Percentiles rank a stretch among this genome's conserved stretches.
Evolutionary conservation across 306 rosid species (phyloP).

Genomic region (Parietaria judaica): DNA sequence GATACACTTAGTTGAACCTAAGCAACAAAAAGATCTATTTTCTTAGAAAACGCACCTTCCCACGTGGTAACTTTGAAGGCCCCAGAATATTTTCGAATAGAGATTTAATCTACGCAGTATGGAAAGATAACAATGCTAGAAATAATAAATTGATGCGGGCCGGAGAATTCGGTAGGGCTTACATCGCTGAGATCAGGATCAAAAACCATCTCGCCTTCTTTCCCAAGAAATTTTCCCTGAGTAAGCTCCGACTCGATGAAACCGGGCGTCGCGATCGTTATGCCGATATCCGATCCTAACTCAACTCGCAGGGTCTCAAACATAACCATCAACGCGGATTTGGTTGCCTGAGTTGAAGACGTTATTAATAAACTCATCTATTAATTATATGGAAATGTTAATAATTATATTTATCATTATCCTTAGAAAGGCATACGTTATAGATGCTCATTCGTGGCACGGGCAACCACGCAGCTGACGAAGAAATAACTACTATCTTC

Average conservation of each 20-base stretch:
- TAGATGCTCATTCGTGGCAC: slow-evolving; percentile 47
- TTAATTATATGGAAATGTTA: too few species aligned
- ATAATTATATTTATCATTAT: too few species aligned
- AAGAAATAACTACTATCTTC: slow-evolving; percentile 53
- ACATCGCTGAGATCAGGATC: slow-evolving; percentile 58
- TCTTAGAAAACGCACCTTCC: too few species aligned
- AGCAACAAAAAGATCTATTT: neutral
- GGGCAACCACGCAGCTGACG: slow-evolving; percentile 56
- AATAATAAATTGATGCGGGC: neutral
- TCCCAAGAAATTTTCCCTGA: slow-evolving; percentile 34
- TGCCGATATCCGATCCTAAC: slow-evolving; percentile 34
- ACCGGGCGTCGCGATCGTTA: slow-evolving; percentile 60
- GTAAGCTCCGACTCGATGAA: slow-evolving; percentile 40
- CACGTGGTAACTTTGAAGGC: too few species aligned
- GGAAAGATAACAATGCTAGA: too few species aligned
- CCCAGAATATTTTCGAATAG: too few species aligned
- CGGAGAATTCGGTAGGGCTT: slow-evolving; percentile 5
- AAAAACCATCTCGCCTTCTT: slow-evolving; percentile 26
- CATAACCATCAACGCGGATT: slow-evolving; percentile 42
- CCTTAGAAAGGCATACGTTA: slow-evolving; percentile 21
- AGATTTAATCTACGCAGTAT: too few species aligned
- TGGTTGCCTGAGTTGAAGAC: slow-evolving; percentile 42
- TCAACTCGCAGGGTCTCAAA: slow-evolving; percentile 58
- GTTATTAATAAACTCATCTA: too few species aligned
- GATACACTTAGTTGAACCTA: slow-evolving; percentile 19